phyloP scores from a whole-genome alignment of 139 green algal genomes.

The Spirogloea muscicola region DNA sequence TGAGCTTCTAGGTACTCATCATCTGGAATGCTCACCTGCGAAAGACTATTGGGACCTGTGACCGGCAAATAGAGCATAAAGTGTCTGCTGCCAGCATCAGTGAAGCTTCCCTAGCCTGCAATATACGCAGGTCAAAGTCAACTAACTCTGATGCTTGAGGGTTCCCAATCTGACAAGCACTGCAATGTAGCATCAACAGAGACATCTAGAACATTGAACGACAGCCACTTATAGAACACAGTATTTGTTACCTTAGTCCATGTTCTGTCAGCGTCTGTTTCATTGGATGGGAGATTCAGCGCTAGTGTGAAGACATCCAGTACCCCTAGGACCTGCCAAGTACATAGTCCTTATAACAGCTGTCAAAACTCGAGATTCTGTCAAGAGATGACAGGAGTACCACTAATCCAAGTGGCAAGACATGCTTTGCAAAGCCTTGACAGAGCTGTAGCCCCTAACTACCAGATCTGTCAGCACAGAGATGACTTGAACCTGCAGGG shows the following conservation, averaged over 20 bases:
- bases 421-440: no score
- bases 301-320: constrained; percentile 34
- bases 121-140: background rate
- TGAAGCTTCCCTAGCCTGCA: constrained; percentile 13
- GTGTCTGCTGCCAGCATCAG: constrained; percentile 22
- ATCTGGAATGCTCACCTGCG: constrained; percentile 9
- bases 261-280: constrained; percentile 12
- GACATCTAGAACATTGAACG: no score
- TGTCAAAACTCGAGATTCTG: no score
- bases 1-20: background rate
- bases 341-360: no score
- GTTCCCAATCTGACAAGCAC: background rate
- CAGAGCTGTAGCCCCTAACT: no score
- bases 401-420: no score
- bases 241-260: constrained; percentile 18
- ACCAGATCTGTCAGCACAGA: no score
- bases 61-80: constrained; percentile 9
- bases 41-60: constrained; percentile 31
- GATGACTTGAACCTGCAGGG: constrained; percentile 23
- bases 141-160: background rate
- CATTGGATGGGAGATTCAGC: constrained; percentile 7
- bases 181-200: no score
- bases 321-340: constrained; percentile 29
- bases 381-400: no score
- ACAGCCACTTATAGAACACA: background rate